Evolutionary conservation across 371 early-diverging fungal genomes (phyloP).

Genomic region (Mucor velutinosus): DNA sequence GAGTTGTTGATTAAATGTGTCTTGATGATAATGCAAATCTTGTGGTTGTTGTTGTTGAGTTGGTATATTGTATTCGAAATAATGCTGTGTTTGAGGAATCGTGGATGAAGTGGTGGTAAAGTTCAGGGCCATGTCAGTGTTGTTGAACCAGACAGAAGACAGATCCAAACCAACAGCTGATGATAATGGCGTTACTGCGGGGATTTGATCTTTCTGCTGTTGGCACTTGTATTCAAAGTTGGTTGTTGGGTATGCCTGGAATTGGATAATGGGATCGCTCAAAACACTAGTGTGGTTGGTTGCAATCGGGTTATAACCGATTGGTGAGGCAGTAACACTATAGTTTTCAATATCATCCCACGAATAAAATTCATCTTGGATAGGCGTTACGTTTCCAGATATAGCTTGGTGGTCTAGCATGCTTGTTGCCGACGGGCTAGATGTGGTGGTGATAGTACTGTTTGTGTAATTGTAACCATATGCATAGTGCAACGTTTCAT

Average conservation of each 20-base stretch:
- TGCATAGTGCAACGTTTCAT: conserved; percentile 27
- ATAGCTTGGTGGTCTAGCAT: conserved; percentile 23
- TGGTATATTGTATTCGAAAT: conserved; percentile 11
- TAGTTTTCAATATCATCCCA: conserved; percentile 17
- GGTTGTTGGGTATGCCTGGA: background rate
- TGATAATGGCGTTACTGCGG: background rate
- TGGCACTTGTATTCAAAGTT: background rate
- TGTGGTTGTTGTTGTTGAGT: background rate
- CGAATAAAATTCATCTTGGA: conserved; percentile 20
- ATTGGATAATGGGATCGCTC: conserved; percentile 3
- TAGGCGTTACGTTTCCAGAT: conserved; percentile 20
- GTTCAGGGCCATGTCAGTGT: conserved; percentile 1
- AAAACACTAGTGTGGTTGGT: background rate
- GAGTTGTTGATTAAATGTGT: background rate
- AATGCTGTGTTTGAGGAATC: conserved; percentile 1
- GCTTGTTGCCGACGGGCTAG: conserved; percentile 13
- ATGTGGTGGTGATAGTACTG: conserved; percentile 11
- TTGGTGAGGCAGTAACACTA: conserved; percentile 11
- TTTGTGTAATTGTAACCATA: conserved; percentile 24
- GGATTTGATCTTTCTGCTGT: background rate
- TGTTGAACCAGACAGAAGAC: background rate
- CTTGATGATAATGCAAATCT: background rate
- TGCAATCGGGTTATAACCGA: conserved; percentile 17
- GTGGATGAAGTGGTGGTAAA: conserved; percentile 7
- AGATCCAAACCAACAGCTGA: background rate